phyloP scores from a whole-genome alignment of 768 basidiomycete genomes.

The Candolleomyces eurysporus region DNA sequence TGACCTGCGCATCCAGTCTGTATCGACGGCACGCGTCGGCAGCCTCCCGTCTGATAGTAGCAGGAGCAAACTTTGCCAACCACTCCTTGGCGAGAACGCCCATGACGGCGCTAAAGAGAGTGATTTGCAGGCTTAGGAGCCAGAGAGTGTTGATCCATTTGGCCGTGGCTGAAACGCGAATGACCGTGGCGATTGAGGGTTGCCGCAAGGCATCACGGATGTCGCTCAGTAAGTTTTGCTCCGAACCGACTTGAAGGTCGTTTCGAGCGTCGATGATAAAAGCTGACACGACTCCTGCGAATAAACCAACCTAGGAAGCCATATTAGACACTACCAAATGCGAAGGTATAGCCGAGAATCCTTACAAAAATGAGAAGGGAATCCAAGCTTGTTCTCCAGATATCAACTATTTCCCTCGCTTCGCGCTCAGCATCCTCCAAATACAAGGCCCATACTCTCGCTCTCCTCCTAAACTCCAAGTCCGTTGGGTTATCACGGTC shows the following conservation, averaged over 20 bases:
- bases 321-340: neutral
- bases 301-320: constrained; percentile 17
- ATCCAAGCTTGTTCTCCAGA: constrained; percentile 5
- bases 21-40: constrained; percentile 16
- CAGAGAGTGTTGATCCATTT: constrained; percentile 15
- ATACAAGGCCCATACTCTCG: constrained; percentile 4
- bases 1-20: constrained; percentile 13
- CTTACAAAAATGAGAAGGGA: constrained; percentile 7
- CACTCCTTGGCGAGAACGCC: constrained; percentile 22
- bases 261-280: constrained; percentile 18
- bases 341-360: neutral
- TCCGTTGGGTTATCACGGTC: too few species aligned
- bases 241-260: constrained; percentile 13
- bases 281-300: constrained; percentile 19
- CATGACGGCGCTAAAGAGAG: constrained; percentile 23
- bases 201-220: neutral
- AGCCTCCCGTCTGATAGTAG: constrained; percentile 8
- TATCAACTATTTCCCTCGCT: neutral
- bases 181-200: too few species aligned
- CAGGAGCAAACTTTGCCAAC: constrained; percentile 15
- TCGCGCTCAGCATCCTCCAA: neutral
- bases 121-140: constrained; percentile 24
- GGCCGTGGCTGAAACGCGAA: neutral
- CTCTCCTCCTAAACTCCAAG: neutral
- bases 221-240: constrained; percentile 14